Conservation (phyloP, 2,329 filamentous ascomycete genomes). For the Pseudocercospora cruenta region DNA sequence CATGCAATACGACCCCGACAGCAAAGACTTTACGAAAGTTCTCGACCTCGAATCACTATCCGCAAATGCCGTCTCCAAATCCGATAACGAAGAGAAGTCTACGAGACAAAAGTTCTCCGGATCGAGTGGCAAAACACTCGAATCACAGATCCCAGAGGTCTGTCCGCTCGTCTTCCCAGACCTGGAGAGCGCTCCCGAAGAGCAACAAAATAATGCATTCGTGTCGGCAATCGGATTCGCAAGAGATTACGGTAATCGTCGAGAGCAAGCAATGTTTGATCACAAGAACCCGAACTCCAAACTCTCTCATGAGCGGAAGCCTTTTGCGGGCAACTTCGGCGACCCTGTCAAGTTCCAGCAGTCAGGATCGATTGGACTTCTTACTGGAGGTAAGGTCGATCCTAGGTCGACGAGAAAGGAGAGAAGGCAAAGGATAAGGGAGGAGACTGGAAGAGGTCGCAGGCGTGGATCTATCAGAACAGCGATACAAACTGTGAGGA, state of each 20-base stretch:
- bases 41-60: background rate
- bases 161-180: conserved; percentile 53
- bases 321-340: conserved; percentile 34
- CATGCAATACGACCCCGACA: conserved; percentile 36
- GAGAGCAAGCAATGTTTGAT: conserved; percentile 48
- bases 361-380: conserved; percentile 39
- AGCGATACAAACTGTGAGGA: conserved; percentile 18
- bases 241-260: conserved; percentile 51
- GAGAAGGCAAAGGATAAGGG: background rate
- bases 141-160: conserved; percentile 46
- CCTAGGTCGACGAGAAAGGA: background rate
- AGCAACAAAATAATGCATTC: conserved; percentile 8
- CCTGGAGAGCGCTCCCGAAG: conserved; percentile 34
- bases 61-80: background rate
- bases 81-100: background rate
- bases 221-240: conserved; percentile 39
- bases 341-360: conserved; percentile 7
- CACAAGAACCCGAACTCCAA: conserved; percentile 55
- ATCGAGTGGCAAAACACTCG: conserved; percentile 41
- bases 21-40: background rate
- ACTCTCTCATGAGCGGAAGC: conserved; percentile 52
- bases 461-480: conserved; percentile 4
- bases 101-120: conserved; percentile 30
- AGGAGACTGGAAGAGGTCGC: background rate
- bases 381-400: conserved; percentile 48